These are phyloP conservation scores for Mucuna pruriens DNA, from an alignment of 306 rosid species.

Conservation along the genomic window DNA sequence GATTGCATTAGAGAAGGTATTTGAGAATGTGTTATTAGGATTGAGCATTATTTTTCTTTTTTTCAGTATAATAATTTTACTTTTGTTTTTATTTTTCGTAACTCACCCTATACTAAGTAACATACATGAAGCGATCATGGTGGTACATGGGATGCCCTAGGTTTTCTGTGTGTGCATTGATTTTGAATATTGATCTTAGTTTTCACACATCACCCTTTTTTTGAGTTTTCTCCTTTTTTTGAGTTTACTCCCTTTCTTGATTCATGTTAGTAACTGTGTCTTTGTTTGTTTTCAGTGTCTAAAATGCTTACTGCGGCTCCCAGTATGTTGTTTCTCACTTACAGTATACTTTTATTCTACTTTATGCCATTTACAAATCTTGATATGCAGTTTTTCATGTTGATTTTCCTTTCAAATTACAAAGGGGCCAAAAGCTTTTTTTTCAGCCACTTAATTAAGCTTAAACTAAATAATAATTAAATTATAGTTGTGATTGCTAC, in stretches of 20 bases:
- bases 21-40: too few species aligned
- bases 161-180: background rate
- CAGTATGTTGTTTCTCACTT: constrained; percentile 57
- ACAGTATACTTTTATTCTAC: background rate
- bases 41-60: too few species aligned
- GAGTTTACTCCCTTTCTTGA: background rate
- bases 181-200: background rate
- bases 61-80: background rate
- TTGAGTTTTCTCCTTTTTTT: too few species aligned
- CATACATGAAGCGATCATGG: background rate
- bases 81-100: background rate
- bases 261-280: background rate
- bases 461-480: background rate
- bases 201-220: background rate
- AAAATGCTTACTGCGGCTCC: constrained; percentile 65
- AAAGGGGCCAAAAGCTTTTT: background rate
- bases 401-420: background rate
- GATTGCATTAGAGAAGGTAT: too few species aligned
- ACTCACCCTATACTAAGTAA: background rate
- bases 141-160: background rate
- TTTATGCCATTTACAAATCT: background rate
- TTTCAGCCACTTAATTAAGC: background rate
- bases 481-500: background rate
- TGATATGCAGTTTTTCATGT: background rate
- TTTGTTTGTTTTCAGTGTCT: constrained; percentile 60